phyloP scores from a whole-genome alignment of 2,329 filamentous ascomycete genomes.

The Geosmithia flava region DNA sequence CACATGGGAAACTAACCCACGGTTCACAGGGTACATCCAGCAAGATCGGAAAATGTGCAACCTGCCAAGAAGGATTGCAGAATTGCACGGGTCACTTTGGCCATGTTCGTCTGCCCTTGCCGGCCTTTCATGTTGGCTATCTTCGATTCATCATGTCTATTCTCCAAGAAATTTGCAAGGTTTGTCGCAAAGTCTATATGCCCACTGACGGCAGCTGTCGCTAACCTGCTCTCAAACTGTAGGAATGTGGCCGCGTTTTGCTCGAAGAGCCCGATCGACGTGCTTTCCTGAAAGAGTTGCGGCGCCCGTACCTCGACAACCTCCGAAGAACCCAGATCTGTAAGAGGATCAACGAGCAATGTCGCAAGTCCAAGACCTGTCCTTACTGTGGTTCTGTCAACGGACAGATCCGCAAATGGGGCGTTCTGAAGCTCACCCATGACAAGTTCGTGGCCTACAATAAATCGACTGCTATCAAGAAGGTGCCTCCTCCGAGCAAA shows the following conservation, averaged over 20 bases:
- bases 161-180: conserved; percentile 89
- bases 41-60: conserved; percentile 68
- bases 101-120: conserved; percentile 78
- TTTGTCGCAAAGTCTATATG: conserved; percentile 10
- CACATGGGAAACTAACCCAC: neutral
- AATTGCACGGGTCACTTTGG: conserved; percentile 94
- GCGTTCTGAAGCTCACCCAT: conserved; percentile 86
- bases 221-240: neutral
- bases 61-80: conserved; percentile 70
- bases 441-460: conserved; percentile 87
- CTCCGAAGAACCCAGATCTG: conserved; percentile 70
- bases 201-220: neutral
- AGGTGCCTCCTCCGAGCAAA: conserved; percentile 72
- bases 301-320: conserved; percentile 75
- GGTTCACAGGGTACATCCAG: conserved; percentile 57
- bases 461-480: conserved; percentile 75
- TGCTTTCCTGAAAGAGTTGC: conserved; percentile 65
- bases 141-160: conserved; percentile 87
- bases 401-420: conserved; percentile 82
- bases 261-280: conserved; percentile 71
- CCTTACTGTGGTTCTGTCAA: conserved; percentile 73
- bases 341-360: conserved; percentile 82
- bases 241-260: conserved; percentile 73
- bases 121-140: conserved; percentile 93
- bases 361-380: conserved; percentile 75